Percentiles rank a stretch among this genome's conserved stretches.
These are phyloP conservation scores for Aspergillus neotritici DNA, from an alignment of 2,329 filamentous ascomycete genomes.

Conservation along the genomic window DNA sequence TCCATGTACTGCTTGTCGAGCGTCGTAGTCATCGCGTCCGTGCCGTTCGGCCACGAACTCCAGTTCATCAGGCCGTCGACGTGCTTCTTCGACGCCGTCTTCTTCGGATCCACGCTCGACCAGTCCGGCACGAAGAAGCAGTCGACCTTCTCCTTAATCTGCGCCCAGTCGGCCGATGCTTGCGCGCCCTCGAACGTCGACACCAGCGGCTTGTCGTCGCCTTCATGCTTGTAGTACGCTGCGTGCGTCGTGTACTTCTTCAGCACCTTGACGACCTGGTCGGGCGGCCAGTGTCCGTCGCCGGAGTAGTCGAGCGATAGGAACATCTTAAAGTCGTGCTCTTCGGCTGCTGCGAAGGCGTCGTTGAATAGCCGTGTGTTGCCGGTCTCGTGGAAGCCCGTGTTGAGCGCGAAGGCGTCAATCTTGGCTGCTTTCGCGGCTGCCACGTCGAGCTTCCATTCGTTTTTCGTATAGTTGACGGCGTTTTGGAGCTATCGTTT, in stretches of 20 bases:
- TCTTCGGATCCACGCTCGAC: slow-evolving; percentile 28
- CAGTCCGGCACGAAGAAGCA: slow-evolving; percentile 43
- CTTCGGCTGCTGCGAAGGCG: slow-evolving; percentile 24
- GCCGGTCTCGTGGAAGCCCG: slow-evolving; percentile 23
- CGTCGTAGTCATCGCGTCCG: slow-evolving; percentile 32
- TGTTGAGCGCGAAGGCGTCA: slow-evolving; percentile 40
- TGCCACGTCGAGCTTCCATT: slow-evolving; percentile 32
- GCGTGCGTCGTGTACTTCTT: slow-evolving; percentile 19
- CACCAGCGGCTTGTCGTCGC: slow-evolving; percentile 30
- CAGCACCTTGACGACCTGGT: slow-evolving; percentile 22
- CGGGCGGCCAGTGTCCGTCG: slow-evolving; percentile 26
- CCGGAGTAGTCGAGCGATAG: slow-evolving; percentile 36
- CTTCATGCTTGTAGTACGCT: slow-evolving; percentile 22
- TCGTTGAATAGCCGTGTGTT: slow-evolving; percentile 15
- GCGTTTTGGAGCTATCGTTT: slow-evolving; percentile 21
- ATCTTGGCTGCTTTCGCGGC: slow-evolving; percentile 34
- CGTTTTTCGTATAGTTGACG: slow-evolving; percentile 16
- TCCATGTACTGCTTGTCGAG: slow-evolving; percentile 39
- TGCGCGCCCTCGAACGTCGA: slow-evolving; percentile 41
- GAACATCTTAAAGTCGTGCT: slow-evolving; percentile 30
- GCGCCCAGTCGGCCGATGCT: slow-evolving; percentile 38
- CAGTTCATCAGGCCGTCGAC: slow-evolving; percentile 40
- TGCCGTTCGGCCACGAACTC: slow-evolving; percentile 41
- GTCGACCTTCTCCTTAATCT: slow-evolving; percentile 35
- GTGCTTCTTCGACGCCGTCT: slow-evolving; percentile 17